Percentiles rank a stretch among this genome's conserved stretches.
Evolutionary conservation across 306 rosid species (phyloP).

Genomic region (Prunus kanzakura): DNA sequence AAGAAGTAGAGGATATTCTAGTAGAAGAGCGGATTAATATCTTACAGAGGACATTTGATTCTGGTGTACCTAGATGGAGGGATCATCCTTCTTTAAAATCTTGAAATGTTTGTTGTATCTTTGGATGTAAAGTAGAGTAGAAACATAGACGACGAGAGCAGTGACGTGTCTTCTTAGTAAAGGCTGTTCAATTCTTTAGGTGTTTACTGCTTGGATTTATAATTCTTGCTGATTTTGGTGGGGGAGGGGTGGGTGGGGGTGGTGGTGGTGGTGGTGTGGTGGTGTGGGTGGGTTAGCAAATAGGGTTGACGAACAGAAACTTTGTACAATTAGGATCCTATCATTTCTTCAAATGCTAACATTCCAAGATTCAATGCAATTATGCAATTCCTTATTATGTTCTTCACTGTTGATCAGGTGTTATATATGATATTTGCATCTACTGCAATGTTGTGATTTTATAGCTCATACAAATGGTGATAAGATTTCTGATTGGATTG

Average conservation of each 20-base stretch:
- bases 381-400: background rate
- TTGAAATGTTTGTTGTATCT: slow-evolving; percentile 18
- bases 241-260: background rate
- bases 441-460: no score
- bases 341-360: background rate
- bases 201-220: background rate
- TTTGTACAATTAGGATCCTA: slow-evolving; percentile 1
- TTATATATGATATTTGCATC: background rate
- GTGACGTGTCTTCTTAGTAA: background rate
- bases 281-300: background rate
- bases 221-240: background rate
- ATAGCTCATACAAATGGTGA: no score
- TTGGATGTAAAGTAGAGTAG: background rate
- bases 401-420: background rate
- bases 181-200: background rate
- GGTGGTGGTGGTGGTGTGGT: no score
- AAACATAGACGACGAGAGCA: background rate
- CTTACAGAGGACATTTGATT: slow-evolving; percentile 43
- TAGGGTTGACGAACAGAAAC: background rate
- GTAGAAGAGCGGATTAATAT: slow-evolving; percentile 62
- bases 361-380: background rate
- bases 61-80: slow-evolving; percentile 78
- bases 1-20: slow-evolving; percentile 54
- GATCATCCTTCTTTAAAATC: slow-evolving; percentile 60
- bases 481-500: no score